phyloP scores from a whole-genome alignment of 2,329 filamentous ascomycete species.

The Colletotrichum orchidophilum region DNA sequence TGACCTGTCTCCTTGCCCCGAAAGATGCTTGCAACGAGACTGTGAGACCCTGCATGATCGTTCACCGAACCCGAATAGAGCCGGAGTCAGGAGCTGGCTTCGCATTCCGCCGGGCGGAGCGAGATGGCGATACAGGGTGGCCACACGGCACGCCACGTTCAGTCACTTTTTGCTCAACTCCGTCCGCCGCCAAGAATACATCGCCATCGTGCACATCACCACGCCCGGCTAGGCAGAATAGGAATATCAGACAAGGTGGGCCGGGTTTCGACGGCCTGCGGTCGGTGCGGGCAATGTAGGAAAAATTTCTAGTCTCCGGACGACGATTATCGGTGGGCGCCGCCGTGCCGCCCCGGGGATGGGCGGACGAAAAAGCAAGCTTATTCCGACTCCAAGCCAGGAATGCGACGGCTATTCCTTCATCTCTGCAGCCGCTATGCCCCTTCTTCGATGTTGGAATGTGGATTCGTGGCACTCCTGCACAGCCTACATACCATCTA shows the following conservation, averaged over 20 bases:
- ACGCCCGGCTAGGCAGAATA: background rate
- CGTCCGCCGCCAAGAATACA: slow-evolving; percentile 16
- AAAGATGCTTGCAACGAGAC: background rate
- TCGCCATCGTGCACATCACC: background rate
- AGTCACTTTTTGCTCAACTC: slow-evolving; percentile 15
- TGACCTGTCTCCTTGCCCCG: slow-evolving; percentile 8
- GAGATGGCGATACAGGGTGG: slow-evolving; percentile 20
- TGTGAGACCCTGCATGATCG: background rate
- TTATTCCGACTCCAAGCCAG: background rate
- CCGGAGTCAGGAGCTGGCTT: background rate
- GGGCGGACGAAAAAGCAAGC: slow-evolving; percentile 5
- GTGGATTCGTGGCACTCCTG: slow-evolving; percentile 10
- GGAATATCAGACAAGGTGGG: background rate
- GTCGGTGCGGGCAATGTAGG: background rate
- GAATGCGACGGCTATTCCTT: background rate
- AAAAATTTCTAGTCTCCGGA: background rate
- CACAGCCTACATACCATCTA: background rate
- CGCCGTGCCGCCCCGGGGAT: background rate
- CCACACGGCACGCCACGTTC: slow-evolving; percentile 24
- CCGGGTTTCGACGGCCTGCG: background rate
- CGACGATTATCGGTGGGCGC: background rate
- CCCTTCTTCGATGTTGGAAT: background rate
- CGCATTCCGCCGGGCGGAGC: slow-evolving; percentile 30
- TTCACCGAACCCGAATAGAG: background rate
- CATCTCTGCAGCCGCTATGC: background rate